Base-by-base conservation (phyloP, 2,329 filamentous ascomycete genomes). In the Hypoxylon sp. region DNA sequence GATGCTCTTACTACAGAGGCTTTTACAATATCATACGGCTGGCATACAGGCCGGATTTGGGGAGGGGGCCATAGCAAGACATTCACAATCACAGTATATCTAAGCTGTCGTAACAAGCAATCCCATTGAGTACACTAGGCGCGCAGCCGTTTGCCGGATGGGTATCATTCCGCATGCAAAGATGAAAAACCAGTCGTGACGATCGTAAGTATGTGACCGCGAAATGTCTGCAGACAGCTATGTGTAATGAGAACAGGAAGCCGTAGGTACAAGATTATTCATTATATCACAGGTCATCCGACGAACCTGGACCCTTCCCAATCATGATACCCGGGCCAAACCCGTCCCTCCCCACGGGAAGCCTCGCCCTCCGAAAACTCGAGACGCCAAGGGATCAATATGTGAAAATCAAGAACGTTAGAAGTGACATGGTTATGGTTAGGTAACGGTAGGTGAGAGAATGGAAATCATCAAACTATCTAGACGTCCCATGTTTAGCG, bases 81-180 rank as follows among this genome's bases (percentile, higher is more conserved):
- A 14, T 46, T 49, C 57, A 60, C 22, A 42, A 3, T 51, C 22
- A 22, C 4, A 40, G 40, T 14, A 40, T 25, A 27, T 50, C 8
- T 10, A 50, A 46, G 37, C 7, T 46, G 17, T 30, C 46, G 17
- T 61, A 60, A 48, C 7, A 54, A 66, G 56, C 22, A 33, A 37
- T 64, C 50, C 57, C 44, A 72, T 66, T 60, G 17, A 55, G 48
- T 66, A 66, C 63, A 64, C 33, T 60, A 65, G 57, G 63, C 64
- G 37, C 35, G 64, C 68, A 60, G 58, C 59, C 65, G 64, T 64
- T 62, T 60, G 58, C 62, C 65, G 48, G 68, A 67, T 67, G 64
- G 69, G 69, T 71, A 71, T 71, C 69, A 69, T 71, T 66, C 69
- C 66, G 59, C 56, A 61, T 58, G 63, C 53, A 64, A 68, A 63